These are phyloP conservation scores for Metarhizium sp. DNA, from an alignment of 2,329 filamentous ascomycete species.

Conservation along the genomic window DNA sequence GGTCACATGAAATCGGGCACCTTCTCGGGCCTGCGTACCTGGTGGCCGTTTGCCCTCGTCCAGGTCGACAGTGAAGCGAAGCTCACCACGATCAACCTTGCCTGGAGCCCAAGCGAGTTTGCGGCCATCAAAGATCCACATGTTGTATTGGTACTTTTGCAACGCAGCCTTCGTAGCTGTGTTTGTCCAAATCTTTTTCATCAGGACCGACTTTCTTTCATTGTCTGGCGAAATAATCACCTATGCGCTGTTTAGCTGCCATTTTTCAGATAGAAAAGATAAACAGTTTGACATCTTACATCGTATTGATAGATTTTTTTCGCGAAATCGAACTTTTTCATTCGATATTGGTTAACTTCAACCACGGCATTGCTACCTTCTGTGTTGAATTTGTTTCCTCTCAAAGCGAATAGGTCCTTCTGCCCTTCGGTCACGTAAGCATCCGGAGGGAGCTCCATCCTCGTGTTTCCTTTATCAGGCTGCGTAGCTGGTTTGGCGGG, in stretches of 20 bases:
- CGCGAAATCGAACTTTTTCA: constrained; percentile 46
- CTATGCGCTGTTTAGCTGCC: constrained; percentile 28
- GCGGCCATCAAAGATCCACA: constrained; percentile 72
- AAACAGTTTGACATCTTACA: constrained; percentile 41
- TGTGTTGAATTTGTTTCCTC: constrained; percentile 39
- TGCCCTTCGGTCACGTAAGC: constrained; percentile 34
- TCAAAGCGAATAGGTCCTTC: constrained; percentile 25
- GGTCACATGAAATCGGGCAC: constrained; percentile 48
- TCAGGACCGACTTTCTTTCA: constrained; percentile 52
- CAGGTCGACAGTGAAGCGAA: constrained; percentile 58
- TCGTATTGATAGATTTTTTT: constrained; percentile 74
- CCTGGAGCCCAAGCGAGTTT: constrained; percentile 68
- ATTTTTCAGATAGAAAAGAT: neutral
- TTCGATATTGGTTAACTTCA: constrained; percentile 66
- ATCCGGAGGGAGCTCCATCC: constrained; percentile 49
- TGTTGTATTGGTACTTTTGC: constrained; percentile 29
- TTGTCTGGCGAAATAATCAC: constrained; percentile 54
- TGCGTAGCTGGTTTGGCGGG: constrained; percentile 26
- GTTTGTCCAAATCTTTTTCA: constrained; percentile 70
- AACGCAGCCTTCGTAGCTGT: constrained; percentile 47
- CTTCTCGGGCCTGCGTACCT: constrained; percentile 19
- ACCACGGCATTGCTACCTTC: constrained; percentile 46
- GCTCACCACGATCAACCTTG: constrained; percentile 34
- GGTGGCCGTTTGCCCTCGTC: constrained; percentile 52
- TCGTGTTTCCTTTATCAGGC: constrained; percentile 29